Percentiles rank a stretch among this genome's conserved stretches.
Conservation (phyloP, 2,329 filamentous ascomycete genomes). For the Fusarium aywerte region DNA sequence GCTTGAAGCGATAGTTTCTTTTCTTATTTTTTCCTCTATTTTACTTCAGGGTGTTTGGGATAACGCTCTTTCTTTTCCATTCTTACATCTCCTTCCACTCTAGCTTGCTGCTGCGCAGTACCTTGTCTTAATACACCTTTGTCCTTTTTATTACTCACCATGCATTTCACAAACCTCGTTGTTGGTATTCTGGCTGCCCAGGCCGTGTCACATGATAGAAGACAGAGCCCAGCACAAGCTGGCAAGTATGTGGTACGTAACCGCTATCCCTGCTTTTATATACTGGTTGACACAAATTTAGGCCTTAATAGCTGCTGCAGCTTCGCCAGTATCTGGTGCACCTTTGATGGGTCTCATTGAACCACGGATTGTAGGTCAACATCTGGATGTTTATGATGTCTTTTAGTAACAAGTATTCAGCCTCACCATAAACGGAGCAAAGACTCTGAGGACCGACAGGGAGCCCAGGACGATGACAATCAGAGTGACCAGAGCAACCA, state of each 20-base stretch:
- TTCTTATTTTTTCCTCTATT: background rate
- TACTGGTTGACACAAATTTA: background rate
- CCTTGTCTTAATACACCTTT: background rate
- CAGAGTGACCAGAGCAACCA: background rate
- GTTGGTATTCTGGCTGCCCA: constrained; percentile 23
- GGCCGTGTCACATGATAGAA: constrained; percentile 5
- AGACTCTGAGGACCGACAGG: background rate
- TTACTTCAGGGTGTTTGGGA: too few relatives aligned
- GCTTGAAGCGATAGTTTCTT: constrained; percentile 21
- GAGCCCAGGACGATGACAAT: background rate
- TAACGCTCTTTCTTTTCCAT: too few relatives aligned
- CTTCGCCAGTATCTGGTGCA: constrained; percentile 5
- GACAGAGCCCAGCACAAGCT: background rate
- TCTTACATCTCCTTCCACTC: background rate
- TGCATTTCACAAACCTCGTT: constrained; percentile 27
- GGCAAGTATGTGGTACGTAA: constrained; percentile 16
- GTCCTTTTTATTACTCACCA: background rate
- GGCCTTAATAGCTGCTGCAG: constrained; percentile 27
- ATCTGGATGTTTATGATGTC: fast-evolving
- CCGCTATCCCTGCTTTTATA: fast-evolving
- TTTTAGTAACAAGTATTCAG: background rate
- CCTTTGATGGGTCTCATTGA: constrained; percentile 24
- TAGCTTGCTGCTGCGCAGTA: constrained; percentile 17
- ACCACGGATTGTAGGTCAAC: background rate
- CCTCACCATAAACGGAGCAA: background rate